Evolutionary conservation across 495 filamentous ascomycete genomes (phyloP), one percentile per base, ranked within the genome.

Genomic region (Aspergillus kassunensis): DNA sequence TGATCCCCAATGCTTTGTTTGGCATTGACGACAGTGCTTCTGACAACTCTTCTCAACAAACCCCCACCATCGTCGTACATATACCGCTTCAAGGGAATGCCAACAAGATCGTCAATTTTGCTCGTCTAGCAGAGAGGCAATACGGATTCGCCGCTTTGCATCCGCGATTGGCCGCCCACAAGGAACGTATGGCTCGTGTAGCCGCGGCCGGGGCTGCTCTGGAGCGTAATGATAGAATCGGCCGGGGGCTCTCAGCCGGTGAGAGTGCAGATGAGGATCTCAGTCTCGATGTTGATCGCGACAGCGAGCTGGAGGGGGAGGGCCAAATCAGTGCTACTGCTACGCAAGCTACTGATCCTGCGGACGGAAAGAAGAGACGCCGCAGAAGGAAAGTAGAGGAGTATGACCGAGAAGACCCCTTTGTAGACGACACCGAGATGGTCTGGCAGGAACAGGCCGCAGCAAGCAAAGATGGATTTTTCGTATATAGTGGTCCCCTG

Each of bases 361-460:
- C 76, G 12, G 79, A 80, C 8, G 73, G 66, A 9, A 87, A 83
- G 59, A 87, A 86, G 60, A 80, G 82, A 30, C 74, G 74, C 21
- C 76, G 95, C 37, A 88, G 85, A 71, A 87, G 84, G 77, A 95
- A 93, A 72, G 86, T 91, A 55, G 93, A 98, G 59, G 88, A 95
- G 54, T 98, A 98, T 61, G 91, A 97, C 69, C 90, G 90, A 56
- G 89, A 93, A 46, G 93, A 98, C 62, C 92, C 91, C 29, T 98
- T 98, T 65, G 92, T 98, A 49, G 93, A 98, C 63, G 93, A 98
- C 67, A 92, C 89, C 12, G 93, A 98, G 62, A 62, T 96, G 71
- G 80, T 92, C 7, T 98, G 91, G 90, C 90, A 97, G 70, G 89
- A 96, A 67, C 88, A 92, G 65, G 92, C 93, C 18, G 89, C 91